Evolutionary conservation across 805 yeast genomes (phyloP).

Genomic region (Barnettozyma botsteinii): DNA sequence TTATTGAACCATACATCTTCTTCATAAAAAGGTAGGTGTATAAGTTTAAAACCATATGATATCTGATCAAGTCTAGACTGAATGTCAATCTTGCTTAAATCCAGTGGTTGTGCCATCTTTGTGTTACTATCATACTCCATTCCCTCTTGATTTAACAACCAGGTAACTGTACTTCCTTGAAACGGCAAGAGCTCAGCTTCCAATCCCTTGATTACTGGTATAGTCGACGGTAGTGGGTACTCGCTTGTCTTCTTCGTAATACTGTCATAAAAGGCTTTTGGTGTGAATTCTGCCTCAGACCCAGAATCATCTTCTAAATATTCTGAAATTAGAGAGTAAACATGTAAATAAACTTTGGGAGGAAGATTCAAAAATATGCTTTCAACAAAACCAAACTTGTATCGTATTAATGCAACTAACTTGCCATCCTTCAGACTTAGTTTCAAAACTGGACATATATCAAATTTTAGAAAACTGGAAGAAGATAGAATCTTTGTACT

Average conservation of each 20-base stretch:
- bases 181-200: conserved; percentile 41
- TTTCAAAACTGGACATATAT: neutral
- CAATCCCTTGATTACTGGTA: conserved; percentile 35
- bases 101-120: conserved; percentile 19
- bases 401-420: neutral
- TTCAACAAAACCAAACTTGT: neutral
- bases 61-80: conserved; percentile 27
- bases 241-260: conserved; percentile 40
- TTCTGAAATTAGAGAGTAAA: neutral
- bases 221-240: conserved; percentile 10
- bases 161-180: conserved; percentile 48
- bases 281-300: conserved; percentile 13
- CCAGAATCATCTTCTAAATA: neutral
- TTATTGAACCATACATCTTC: conserved; percentile 40
- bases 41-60: conserved; percentile 49
- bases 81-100: neutral
- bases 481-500: no score
- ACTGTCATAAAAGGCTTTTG: conserved; percentile 42
- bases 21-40: conserved; percentile 11
- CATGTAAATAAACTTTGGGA: no score
- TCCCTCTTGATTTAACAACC: conserved; percentile 53
- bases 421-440: neutral
- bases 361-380: neutral
- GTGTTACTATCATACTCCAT: conserved; percentile 29
- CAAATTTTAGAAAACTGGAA: neutral